Evolutionary conservation across 176 grass and related monocot genomes (phyloP).

Genomic region (Zizania latifolia): DNA sequence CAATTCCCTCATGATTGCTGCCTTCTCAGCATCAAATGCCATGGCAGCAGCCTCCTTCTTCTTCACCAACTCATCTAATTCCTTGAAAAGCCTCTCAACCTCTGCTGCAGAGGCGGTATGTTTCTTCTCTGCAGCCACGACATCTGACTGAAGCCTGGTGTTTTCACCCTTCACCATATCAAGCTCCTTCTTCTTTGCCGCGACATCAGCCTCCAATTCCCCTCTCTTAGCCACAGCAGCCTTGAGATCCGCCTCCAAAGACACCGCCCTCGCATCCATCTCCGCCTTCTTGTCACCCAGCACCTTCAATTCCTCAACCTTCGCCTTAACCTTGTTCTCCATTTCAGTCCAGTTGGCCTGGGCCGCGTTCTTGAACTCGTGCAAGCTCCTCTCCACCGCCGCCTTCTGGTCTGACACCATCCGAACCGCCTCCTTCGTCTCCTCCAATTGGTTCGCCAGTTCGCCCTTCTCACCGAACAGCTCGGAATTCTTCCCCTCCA

Average conservation of each 20-base stretch:
- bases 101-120: constrained; percentile 24
- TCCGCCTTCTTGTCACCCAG: constrained; percentile 20
- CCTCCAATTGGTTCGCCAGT: constrained; percentile 15
- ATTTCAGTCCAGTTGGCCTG: not conserved
- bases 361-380: not conserved
- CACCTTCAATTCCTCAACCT: constrained; percentile 38
- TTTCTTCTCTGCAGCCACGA: constrained; percentile 13
- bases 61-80: constrained; percentile 28
- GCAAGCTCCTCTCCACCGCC: constrained; percentile 21
- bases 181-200: constrained; percentile 14
- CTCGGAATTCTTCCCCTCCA: constrained; percentile 27
- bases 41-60: constrained; percentile 30
- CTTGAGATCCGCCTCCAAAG: constrained; percentile 8
- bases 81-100: constrained; percentile 22
- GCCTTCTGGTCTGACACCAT: constrained; percentile 10
- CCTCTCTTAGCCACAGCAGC: constrained; percentile 1
- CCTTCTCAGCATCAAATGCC: constrained; percentile 32
- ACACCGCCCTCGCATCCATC: constrained; percentile 4
- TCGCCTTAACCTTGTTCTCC: constrained; percentile 13
- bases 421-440: constrained; percentile 3
- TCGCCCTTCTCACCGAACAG: constrained; percentile 20
- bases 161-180: constrained; percentile 32
- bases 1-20: not conserved
- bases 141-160: constrained; percentile 3
- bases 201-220: constrained; percentile 31